Conservation (phyloP, 768 basidiomycete species). For the Mycena kentingensis region DNA sequence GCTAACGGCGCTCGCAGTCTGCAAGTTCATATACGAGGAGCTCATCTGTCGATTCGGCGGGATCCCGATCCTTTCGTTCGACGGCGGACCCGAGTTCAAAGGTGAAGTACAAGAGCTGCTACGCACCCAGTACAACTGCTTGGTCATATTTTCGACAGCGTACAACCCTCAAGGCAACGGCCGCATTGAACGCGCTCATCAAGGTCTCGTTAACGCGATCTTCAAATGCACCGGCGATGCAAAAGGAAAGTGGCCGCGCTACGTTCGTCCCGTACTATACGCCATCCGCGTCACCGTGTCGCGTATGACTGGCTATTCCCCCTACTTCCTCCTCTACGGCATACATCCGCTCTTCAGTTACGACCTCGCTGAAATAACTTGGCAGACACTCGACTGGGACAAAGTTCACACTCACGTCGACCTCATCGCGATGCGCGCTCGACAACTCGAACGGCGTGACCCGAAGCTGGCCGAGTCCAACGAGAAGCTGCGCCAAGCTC, state of each 20-base stretch:
- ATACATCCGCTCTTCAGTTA: constrained; percentile 32
- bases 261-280: constrained; percentile 25
- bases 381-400: constrained; percentile 30
- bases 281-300: constrained; percentile 30
- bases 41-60: constrained; percentile 30
- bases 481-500: not conserved
- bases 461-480: constrained; percentile 1
- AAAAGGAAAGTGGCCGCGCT: constrained; percentile 29
- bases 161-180: constrained; percentile 36
- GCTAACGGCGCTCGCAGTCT: constrained; percentile 19
- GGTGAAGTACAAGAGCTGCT: constrained; percentile 26
- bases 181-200: constrained; percentile 31
- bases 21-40: constrained; percentile 33
- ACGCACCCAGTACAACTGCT: constrained; percentile 26
- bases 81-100: constrained; percentile 35
- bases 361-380: constrained; percentile 32
- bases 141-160: constrained; percentile 30
- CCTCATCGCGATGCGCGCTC: not conserved
- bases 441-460: constrained; percentile 3
- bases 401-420: constrained; percentile 8
- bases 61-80: constrained; percentile 25
- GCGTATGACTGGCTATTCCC: constrained; percentile 32
- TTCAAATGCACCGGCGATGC: constrained; percentile 25
- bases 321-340: constrained; percentile 35
- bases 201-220: constrained; percentile 26